Evolutionary conservation across 2,329 filamentous ascomycete species (phyloP), one percentile per base, ranked within the genome.

Genomic region (Cercospora sp.): DNA sequence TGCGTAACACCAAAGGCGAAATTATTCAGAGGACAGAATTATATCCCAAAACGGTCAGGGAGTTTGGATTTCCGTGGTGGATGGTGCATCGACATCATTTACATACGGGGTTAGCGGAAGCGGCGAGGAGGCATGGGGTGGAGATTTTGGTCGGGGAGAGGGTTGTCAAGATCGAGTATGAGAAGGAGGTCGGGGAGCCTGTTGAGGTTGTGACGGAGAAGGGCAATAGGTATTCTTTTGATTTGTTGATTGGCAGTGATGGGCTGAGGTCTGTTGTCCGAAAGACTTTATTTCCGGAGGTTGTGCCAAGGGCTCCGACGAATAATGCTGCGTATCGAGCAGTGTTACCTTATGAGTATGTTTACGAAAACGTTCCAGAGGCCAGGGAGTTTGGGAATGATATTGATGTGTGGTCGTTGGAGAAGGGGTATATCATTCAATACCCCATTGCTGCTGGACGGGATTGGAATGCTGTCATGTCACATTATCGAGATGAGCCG

Each of bases 71-170:
- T 33, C 80, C 79, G 10, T 84, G 82, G 76, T 83, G 80, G 79
- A 77, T 84, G 36, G 82, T 84, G 9, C 82, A 84, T 61, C 76
- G 73, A 40, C 81, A 82, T n/a, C 80, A 84, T 73, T 76, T 84
- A 4, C 82, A 84, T 68, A 74, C 76, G n/a, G 80, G 81, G 8
- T 74, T 84, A 5, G 76, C 77, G 8, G 75, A 80, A 26, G 76
- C 80, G 12, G 81, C 81, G 3, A 69, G 75, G 33, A 70, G 77
- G 18, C 73, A 79, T 18, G 83, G 82, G 0, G 79, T 78, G 0
- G 71, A 73, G n/a, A 74, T 84, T 53, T 66, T 79, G 16, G 77
- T 81, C 5, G 71, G 74, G 18, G 75, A 78, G 5, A 75, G 78
- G 28, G 80, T 83, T 7, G 65, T 65, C 3, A 67, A 74, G 9